These are phyloP conservation scores for Diplosphaera chodatii DNA, from an alignment of 139 green algal genomes.

Conservation along the genomic window DNA sequence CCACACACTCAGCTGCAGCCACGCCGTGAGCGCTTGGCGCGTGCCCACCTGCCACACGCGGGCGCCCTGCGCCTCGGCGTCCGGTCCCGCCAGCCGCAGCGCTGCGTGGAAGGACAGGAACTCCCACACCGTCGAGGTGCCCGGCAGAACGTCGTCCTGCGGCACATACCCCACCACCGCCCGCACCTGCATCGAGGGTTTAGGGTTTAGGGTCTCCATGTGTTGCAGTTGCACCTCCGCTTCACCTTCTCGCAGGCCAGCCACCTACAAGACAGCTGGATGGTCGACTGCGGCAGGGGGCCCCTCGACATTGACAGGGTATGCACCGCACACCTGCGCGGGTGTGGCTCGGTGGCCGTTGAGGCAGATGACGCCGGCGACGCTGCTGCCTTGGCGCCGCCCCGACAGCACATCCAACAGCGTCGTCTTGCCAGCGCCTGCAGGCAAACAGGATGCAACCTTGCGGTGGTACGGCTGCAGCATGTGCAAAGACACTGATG, in stretches of 20 bases:
- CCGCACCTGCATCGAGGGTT: no score
- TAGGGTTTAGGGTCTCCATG: no score
- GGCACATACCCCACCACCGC: constrained; percentile 7
- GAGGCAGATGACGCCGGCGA: constrained; percentile 36
- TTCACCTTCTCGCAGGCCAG: no score
- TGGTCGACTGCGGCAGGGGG: no score
- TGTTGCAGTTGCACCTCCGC: neutral
- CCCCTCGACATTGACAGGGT: no score
- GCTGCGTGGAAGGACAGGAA: constrained; percentile 50
- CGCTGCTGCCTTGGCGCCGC: constrained; percentile 19
- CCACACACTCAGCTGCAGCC: no score
- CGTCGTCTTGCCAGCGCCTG: constrained; percentile 24
- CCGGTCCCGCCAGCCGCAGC: constrained; percentile 29
- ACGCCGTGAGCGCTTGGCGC: no score
- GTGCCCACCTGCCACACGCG: constrained; percentile 1
- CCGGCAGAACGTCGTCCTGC: constrained; percentile 61
- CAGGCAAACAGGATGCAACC: no score
- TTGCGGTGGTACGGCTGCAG: no score
- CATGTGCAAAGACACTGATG: constrained; percentile 2
- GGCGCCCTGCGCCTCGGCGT: neutral
- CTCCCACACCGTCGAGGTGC: constrained; percentile 55
- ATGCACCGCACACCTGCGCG: neutral
- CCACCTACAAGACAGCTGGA: no score
- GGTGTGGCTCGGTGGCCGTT: constrained; percentile 31
- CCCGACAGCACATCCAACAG: constrained; percentile 58